Evolutionary conservation across 345 rosid genomes (phyloP), one percentile per base, ranked within the genome.

Genomic region (Pistacia integerrima): DNA sequence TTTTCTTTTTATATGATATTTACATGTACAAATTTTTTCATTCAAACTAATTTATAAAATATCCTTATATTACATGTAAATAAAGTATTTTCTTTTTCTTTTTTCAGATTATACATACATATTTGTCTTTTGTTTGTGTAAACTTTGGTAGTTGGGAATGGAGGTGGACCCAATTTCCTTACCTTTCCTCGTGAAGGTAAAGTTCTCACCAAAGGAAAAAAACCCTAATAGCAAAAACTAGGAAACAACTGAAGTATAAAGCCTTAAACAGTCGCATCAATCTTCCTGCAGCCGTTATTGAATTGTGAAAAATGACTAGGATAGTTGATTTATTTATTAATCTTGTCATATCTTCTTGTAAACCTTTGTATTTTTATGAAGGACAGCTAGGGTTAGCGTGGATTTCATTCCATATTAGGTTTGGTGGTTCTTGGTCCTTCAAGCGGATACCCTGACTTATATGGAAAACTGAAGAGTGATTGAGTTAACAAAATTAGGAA

Each of bases 181-280:
- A 30, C 13, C 46, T 16, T 63, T 35, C 16, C 67, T 35, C 22
- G 38, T 30, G 33, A 30, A 30, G 33, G 33, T 30, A 30, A 64
- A 36, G 20, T 64, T 36, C 20, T 35, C 22, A 36, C 11, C 18
- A 36, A 59, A 22, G 35, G 33, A 30, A 59, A 9, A 9, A 59
- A 64, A 64, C n/a, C 67, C 67, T 64, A 64, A 64, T 38, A 7
- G 67, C 49, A 64, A 36, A 17, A 64, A 46, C 51, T 46, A 30
- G 33, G 33, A 30, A 30, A 30, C 33, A 30, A 30, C 33, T 46
- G 11, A 5, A 5, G 11, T 46, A 46, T 10, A 46, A 5, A 46
- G 54, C 54, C 12, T 5, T n/a, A 59, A 33, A 22, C 30, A 59
- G 25, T 22, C 4, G 30, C 33, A 59, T 20, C 20, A 58, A 6